Percentiles rank a stretch among this genome's conserved stretches.
Conservation (phyloP, 306 rosid genomes). For the Cucurbita ficifolia region DNA sequence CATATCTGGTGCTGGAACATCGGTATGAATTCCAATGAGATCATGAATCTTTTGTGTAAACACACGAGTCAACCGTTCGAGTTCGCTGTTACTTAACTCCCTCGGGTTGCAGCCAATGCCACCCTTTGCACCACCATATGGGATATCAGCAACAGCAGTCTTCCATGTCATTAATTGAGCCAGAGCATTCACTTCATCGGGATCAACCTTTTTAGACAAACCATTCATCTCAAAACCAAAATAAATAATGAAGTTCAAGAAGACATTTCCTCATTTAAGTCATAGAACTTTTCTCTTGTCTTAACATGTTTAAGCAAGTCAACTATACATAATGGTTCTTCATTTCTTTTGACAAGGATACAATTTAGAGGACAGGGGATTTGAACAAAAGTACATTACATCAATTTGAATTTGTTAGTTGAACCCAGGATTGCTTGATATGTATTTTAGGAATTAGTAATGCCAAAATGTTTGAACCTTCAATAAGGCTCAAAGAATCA, state of each 20-base stretch:
- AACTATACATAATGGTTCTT: background rate
- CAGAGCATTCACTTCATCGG: constrained; percentile 54
- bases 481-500: background rate
- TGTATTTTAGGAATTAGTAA: background rate
- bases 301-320: background rate
- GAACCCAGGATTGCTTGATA: background rate
- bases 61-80: constrained; percentile 54
- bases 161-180: constrained; percentile 68
- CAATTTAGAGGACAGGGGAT: background rate
- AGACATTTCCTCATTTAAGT: background rate
- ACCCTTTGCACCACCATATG: constrained; percentile 64
- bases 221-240: constrained; percentile 2
- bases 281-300: background rate
- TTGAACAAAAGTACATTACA: background rate
- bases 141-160: constrained; percentile 55
- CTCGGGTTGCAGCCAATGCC: constrained; percentile 51
- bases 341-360: background rate
- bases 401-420: background rate
- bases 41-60: constrained; percentile 51
- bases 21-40: constrained; percentile 47
- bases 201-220: constrained; percentile 34
- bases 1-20: constrained; percentile 63
- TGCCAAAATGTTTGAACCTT: background rate
- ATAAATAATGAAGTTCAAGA: background rate
- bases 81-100: constrained; percentile 36